Evolutionary conservation across 441 rosid species (phyloP).

Genomic region (Omphalea diandra): DNA sequence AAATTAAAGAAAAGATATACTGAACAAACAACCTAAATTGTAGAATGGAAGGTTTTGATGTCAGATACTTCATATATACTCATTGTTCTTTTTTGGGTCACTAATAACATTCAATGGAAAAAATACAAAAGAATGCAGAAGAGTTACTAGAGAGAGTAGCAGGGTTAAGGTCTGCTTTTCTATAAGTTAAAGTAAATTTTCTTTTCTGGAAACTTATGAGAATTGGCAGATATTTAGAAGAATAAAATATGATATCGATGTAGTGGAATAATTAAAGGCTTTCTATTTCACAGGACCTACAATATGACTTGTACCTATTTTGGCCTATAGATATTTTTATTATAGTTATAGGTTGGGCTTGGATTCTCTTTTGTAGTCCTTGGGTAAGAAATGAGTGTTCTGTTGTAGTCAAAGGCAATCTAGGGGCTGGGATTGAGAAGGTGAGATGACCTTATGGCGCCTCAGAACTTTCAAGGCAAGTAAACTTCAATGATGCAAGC

Average conservation of each 20-base stretch:
- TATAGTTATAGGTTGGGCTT: background rate
- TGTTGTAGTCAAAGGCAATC: too few species aligned
- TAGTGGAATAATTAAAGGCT: background rate
- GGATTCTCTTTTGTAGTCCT: too few species aligned
- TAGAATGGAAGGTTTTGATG: background rate
- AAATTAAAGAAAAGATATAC: background rate
- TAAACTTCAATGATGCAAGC: too few species aligned
- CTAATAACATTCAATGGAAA: background rate
- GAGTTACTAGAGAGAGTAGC: background rate
- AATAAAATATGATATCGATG: background rate
- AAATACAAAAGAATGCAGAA: background rate
- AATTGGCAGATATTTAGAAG: background rate
- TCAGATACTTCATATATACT: background rate
- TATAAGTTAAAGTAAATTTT: background rate
- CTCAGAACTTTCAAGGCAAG: too few species aligned
- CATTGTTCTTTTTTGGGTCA: background rate
- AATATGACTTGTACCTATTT: too few species aligned
- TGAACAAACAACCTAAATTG: background rate
- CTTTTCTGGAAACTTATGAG: background rate
- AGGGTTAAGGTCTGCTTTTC: background rate
- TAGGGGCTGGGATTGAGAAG: too few species aligned
- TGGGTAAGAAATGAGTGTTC: too few species aligned
- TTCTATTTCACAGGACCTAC: background rate
- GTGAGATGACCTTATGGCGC: too few species aligned
- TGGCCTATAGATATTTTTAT: background rate